Evolutionary conservation across 164 flowering plant species (phyloP).

Genomic region (Vitis rupestris): DNA sequence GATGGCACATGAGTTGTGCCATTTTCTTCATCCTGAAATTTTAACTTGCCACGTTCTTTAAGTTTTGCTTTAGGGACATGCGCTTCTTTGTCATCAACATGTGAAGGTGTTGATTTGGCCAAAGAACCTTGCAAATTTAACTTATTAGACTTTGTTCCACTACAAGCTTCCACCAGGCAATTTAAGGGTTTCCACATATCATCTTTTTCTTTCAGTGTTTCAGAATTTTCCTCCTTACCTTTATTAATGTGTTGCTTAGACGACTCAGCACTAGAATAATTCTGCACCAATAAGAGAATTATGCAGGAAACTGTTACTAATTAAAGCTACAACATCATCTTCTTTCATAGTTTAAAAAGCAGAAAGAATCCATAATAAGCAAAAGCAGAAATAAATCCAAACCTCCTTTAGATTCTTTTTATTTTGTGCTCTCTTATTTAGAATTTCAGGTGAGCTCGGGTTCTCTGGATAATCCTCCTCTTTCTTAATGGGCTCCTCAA

Average conservation of each 20-base stretch:
- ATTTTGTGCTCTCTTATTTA: conserved; percentile 33
- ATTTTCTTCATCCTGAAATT: conserved; percentile 11
- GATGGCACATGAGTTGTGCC: conserved; percentile 1
- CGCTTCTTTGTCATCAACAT: conserved; percentile 5
- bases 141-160: conserved; percentile 9
- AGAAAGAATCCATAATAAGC: background rate
- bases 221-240: conserved; percentile 1
- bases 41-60: conserved; percentile 9
- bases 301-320: background rate
- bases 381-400: background rate
- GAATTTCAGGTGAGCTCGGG: conserved; percentile 51
- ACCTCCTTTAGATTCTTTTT: conserved; percentile 46
- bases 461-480: conserved; percentile 36
- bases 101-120: background rate
- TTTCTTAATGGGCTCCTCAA: conserved; percentile 6
- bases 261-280: conserved; percentile 11
- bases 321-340: background rate
- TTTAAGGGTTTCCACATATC: conserved; percentile 21
- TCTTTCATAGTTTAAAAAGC: background rate
- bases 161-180: conserved; percentile 19
- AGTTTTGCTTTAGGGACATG: conserved; percentile 1
- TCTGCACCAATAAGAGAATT: conserved; percentile 15
- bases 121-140: background rate
- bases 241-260: conserved; percentile 11
- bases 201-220: conserved; percentile 6